phyloP scores from a whole-genome alignment of 2,329 filamentous ascomycete species.

The Neofusicoccum laricinum region DNA sequence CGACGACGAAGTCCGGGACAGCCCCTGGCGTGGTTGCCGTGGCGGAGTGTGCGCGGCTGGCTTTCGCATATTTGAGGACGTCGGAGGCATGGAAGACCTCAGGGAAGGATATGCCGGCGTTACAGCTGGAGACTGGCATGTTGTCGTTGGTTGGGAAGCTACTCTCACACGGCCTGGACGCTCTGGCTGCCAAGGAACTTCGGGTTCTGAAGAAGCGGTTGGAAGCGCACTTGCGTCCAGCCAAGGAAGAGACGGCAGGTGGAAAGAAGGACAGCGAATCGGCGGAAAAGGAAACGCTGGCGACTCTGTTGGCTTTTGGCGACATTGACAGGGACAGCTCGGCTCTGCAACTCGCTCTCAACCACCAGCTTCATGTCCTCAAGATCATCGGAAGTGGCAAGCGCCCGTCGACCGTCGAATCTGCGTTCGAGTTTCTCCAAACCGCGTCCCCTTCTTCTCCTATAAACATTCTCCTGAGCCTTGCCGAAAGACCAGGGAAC shows the following conservation, averaged over 20 bases:
- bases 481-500: constrained; percentile 47
- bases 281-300: constrained; percentile 47
- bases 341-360: constrained; percentile 53
- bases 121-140: constrained; percentile 73
- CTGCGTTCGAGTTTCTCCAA: constrained; percentile 55
- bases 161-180: constrained; percentile 61
- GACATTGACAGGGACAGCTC: constrained; percentile 32
- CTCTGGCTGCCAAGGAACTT: constrained; percentile 68
- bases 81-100: constrained; percentile 52
- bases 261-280: constrained; percentile 32
- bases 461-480: constrained; percentile 52
- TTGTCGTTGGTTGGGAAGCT: constrained; percentile 66
- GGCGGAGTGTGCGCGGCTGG: constrained; percentile 67
- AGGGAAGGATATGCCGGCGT: constrained; percentile 54
- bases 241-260: constrained; percentile 16
- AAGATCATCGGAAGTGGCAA: constrained; percentile 60
- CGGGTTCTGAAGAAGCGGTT: constrained; percentile 63
- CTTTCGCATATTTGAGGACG: constrained; percentile 63
- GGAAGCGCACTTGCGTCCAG: constrained; percentile 37
- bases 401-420: constrained; percentile 59
- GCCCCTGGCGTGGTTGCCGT: constrained; percentile 48
- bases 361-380: constrained; percentile 63
- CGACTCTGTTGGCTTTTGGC: constrained; percentile 63
- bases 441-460: constrained; percentile 56
- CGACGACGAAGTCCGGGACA: constrained; percentile 25